Evolutionary conservation across 1,139 yeast genomes (phyloP).

Genomic region (Sugiyamaella paludigena): DNA sequence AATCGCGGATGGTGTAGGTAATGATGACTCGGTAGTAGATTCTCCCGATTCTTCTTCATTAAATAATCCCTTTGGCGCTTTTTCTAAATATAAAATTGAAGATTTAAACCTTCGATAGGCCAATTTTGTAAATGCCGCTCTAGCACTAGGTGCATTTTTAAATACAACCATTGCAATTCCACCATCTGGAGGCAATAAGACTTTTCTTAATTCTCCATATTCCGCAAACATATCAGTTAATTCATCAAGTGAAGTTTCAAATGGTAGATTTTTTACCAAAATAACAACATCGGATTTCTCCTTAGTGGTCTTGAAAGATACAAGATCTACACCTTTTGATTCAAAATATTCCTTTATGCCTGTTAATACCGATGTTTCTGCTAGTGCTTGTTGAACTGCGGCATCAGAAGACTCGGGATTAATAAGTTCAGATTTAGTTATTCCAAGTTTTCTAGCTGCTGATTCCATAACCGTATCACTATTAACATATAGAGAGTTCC

Average conservation of each 20-base stretch:
- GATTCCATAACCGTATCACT: conserved; percentile 89
- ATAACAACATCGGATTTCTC: conserved; percentile 81
- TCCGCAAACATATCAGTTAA: conserved; percentile 76
- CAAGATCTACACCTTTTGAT: conserved; percentile 76
- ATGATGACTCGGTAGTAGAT: conserved; percentile 35
- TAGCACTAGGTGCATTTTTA: conserved; percentile 76
- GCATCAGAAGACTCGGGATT: conserved; percentile 85
- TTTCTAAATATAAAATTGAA: conserved; percentile 82
- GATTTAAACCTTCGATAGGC: conserved; percentile 86
- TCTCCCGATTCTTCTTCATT: conserved; percentile 38
- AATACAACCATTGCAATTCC: conserved; percentile 95
- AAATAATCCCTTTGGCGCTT: conserved; percentile 86
- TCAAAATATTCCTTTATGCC: conserved; percentile 88
- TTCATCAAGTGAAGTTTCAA: conserved; percentile 77
- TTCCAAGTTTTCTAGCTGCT: conserved; percentile 81
- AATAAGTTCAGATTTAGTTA: conserved; percentile 75
- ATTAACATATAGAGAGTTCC: conserved; percentile 93
- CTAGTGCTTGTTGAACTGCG: conserved; percentile 96
- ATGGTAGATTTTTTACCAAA: conserved; percentile 86
- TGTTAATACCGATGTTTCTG: conserved; percentile 94
- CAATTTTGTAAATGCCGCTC: conserved; percentile 83
- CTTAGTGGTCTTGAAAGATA: conserved; percentile 58
- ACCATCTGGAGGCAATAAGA: conserved; percentile 95
- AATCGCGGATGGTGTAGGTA: conserved; percentile 24
- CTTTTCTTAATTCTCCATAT: conserved; percentile 74